Evolutionary conservation across 2,329 filamentous ascomycete species (phyloP), one percentile per base, ranked within the genome.

Genomic region (Trichoderma oligosporum): DNA sequence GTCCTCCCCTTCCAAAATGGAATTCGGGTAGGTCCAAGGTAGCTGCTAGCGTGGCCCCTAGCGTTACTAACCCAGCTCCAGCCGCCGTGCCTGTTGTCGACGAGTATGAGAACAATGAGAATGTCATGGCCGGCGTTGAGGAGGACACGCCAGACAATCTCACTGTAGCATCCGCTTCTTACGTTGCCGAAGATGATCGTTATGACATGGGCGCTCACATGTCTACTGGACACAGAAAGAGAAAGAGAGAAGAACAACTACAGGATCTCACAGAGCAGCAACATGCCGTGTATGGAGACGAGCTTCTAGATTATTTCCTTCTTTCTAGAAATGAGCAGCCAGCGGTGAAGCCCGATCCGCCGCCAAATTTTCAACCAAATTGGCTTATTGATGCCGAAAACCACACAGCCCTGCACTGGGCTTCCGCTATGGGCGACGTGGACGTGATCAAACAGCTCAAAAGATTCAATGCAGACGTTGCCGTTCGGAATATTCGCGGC

Each of bases 371-470:
- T 66, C 87, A 96, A 67, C 86, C 95, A 5, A 88, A 99, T 72
- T 89, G 90, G 71, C 81, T 87, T n/a, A 97, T 99, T 61, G 94
- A 99, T 70, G 88, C 91, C 41, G 91, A 96, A 66, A 87, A 87
- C 8, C 92, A 97, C 68, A 96, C 91, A 2, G 92, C 93, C 5
- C 82, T 99, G 63, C 94, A 99, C 70, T 99, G 94, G 94, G 94
- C 92, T 16, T 91, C 91, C 53, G 91, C 94, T 22, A 99, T 99
- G 93, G 94, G 94, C 58, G 94, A 97, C 64, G 79, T 97, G 27
- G 89, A 93, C 47, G 89, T 97, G 14, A 90, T 97, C 61, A 91
- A 87, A 70, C 88, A 96, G 70, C 78, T 99, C 16, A 87, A 94
- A 65, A 82, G 85, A 38, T 91, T 92, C 60, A 87, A 89, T 39